Conservation (phyloP, 805 yeast species). For the Candida bentonensis region DNA sequence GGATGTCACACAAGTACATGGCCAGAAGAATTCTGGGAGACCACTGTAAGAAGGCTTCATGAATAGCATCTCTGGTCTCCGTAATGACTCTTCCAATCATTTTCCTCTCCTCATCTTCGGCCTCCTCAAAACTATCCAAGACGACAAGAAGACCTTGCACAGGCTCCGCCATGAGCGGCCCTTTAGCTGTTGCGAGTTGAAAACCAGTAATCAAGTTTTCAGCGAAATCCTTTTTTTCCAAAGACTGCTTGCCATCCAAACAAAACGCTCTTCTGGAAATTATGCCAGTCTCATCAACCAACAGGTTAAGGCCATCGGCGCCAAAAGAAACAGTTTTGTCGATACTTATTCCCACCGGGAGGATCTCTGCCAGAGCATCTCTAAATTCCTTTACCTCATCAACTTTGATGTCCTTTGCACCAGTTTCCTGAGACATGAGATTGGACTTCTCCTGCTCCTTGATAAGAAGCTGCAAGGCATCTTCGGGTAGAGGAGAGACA, state of each 20-base stretch:
- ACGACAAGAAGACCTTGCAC: slow-evolving; percentile 51
- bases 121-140: slow-evolving; percentile 13
- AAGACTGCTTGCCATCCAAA: neutral
- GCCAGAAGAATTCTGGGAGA: slow-evolving; percentile 88
- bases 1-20: slow-evolving; percentile 87
- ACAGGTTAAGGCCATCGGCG: slow-evolving; percentile 53
- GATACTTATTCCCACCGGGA: slow-evolving; percentile 9
- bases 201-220: slow-evolving; percentile 69
- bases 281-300: slow-evolving; percentile 38
- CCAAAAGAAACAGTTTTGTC: slow-evolving; percentile 53
- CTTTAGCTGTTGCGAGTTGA: slow-evolving; percentile 66
- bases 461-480: slow-evolving; percentile 34
- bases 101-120: slow-evolving; percentile 8
- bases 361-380: slow-evolving; percentile 6
- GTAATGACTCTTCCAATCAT: slow-evolving; percentile 65
- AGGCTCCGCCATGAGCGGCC: slow-evolving; percentile 82
- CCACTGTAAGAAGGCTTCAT: slow-evolving; percentile 58
- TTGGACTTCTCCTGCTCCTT: slow-evolving; percentile 33
- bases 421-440: slow-evolving; percentile 11
- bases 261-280: slow-evolving; percentile 24
- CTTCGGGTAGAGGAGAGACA: slow-evolving; percentile 42
- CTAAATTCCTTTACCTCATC: slow-evolving; percentile 13
- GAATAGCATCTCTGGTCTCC: slow-evolving; percentile 58
- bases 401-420: slow-evolving; percentile 10
- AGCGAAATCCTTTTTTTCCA: slow-evolving; percentile 19